A percentile compares a stretch with the other conserved stretches of the same genome.
Conservation (phyloP, 2,329 filamentous ascomycete genomes). For the Ascosphaera apis region DNA sequence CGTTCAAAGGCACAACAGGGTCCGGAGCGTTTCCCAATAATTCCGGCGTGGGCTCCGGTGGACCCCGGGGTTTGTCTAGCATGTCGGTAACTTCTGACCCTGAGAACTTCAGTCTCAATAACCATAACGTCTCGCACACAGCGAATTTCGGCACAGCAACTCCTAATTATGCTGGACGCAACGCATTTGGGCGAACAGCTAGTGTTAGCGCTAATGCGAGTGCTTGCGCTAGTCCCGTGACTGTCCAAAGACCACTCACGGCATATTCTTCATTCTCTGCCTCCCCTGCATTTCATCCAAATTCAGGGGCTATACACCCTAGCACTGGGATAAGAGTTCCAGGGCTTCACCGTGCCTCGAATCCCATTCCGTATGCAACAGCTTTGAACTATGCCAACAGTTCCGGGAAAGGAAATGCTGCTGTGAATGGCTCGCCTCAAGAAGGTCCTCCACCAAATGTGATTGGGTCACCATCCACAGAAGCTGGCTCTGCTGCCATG, state of each 20-base stretch:
- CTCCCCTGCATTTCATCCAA: neutral
- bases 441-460: neutral
- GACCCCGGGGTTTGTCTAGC: slow-evolving; percentile 29
- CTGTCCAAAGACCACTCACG: neutral
- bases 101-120: neutral
- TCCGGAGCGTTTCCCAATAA: neutral
- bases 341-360: neutral
- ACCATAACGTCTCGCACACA: neutral
- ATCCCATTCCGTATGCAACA: neutral
- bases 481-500: neutral
- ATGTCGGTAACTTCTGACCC: slow-evolving; percentile 50
- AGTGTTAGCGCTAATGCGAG: neutral
- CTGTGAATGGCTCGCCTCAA: neutral
- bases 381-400: neutral
- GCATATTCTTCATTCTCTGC: neutral
- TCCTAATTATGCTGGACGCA: neutral
- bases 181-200: neutral
- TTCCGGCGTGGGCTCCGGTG: neutral
- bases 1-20: neutral
- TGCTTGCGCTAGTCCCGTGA: neutral
- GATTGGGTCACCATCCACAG: neutral
- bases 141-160: neutral
- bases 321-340: neutral
- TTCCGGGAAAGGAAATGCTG: neutral
- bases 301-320: neutral